phyloP scores from a whole-genome alignment of 192 early-diverging fungal genomes.

The Geosiphon pyriformis region DNA sequence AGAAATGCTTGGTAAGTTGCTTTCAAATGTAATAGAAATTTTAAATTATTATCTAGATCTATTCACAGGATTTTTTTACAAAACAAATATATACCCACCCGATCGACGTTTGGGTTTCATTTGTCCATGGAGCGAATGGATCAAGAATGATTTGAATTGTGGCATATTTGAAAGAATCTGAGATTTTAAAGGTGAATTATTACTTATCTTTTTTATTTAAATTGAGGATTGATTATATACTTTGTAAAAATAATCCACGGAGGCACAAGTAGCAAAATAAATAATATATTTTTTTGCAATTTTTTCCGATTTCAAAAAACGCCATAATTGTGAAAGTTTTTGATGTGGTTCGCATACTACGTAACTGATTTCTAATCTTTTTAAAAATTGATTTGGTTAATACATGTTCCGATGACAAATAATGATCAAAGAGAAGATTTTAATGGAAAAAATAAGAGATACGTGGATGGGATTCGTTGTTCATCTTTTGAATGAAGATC shows the following conservation, averaged over 20 bases:
- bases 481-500: conserved; percentile 44
- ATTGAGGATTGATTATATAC: not conserved
- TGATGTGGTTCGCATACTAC: conserved; percentile 73
- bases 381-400: not conserved
- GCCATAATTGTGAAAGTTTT: conserved; percentile 72
- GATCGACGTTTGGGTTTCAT: conserved; percentile 86
- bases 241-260: conserved; percentile 92
- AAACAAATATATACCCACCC: too few species aligned
- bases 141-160: conserved; percentile 45
- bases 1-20: conserved; percentile 75
- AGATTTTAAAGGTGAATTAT: conserved; percentile 20
- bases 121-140: conserved; percentile 86
- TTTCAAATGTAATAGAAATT: too few species aligned
- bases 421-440: too few species aligned
- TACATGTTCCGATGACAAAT: too few species aligned
- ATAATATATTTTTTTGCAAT: conserved; percentile 80
- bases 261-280: conserved; percentile 93
- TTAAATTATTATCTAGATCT: too few species aligned
- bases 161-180: conserved; percentile 40
- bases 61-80: too few species aligned
- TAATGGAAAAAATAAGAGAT: too few species aligned
- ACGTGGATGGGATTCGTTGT: conserved; percentile 60
- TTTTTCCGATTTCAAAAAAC: conserved; percentile 49
- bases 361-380: conserved; percentile 64
- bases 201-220: not conserved